phyloP scores from a whole-genome alignment of 768 basidiomycete genomes.

The Russula griseocarnosa region DNA sequence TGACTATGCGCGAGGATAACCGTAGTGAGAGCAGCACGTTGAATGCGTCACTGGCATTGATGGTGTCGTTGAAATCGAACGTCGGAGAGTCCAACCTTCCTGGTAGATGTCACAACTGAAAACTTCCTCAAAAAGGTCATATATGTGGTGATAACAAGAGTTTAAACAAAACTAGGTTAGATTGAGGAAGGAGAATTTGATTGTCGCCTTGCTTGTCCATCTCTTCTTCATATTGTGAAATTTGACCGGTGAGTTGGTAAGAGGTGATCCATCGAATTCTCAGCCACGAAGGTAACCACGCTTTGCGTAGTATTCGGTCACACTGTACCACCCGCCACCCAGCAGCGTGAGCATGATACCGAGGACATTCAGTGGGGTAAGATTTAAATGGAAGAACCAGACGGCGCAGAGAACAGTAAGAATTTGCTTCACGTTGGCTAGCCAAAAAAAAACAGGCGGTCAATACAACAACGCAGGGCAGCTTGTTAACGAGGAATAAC shows the following conservation, averaged over 20 bases:
- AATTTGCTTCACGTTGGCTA: conserved; percentile 91
- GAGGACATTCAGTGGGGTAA: conserved; percentile 72
- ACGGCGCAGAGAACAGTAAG: conserved; percentile 85
- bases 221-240: not conserved
- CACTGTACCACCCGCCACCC: conserved; percentile 81
- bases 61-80: not conserved
- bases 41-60: not conserved
- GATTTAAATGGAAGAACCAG: conserved; percentile 73
- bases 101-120: not conserved
- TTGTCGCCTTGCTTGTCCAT: not conserved
- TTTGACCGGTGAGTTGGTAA: not conserved
- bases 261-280: not conserved
- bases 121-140: not conserved
- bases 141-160: conserved; percentile 9
- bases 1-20: not conserved
- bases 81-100: not conserved
- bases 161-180: not conserved
- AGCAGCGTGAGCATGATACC: conserved; percentile 81
- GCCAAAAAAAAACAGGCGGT: not conserved
- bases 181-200: not conserved
- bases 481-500: conserved; percentile 40
- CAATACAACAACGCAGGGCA: not conserved
- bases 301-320: conserved; percentile 48
- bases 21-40: no score
- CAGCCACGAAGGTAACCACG: not conserved